Percentiles rank a stretch among this genome's conserved stretches.
phyloP scores from a whole-genome alignment of 2,329 filamentous ascomycete species.

The Macrophomina pseudophaseolina region DNA sequence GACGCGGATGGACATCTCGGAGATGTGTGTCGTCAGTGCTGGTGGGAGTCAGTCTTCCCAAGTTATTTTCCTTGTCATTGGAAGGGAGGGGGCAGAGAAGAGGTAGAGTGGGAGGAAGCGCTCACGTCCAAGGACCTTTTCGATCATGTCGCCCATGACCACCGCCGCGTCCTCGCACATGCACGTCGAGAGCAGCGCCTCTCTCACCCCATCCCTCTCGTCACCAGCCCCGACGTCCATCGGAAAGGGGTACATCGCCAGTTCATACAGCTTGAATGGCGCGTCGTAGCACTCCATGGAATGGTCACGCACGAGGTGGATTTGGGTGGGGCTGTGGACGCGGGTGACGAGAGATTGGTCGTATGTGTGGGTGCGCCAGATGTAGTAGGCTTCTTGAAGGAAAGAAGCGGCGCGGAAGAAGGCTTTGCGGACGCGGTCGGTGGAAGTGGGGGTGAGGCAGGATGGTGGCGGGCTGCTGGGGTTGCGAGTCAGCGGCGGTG shows the following conservation, averaged over 20 bases:
- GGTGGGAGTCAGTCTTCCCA: not conserved
- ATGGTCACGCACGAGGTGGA: not conserved
- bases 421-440: not conserved
- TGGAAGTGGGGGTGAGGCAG: not conserved
- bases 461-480: not conserved
- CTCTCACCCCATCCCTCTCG: not conserved
- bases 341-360: not conserved
- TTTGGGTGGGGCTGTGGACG: not conserved
- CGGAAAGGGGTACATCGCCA: conserved; percentile 3
- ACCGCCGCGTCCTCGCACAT: conserved; percentile 9
- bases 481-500: not conserved
- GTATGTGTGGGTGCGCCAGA: conserved; percentile 5
- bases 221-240: no score
- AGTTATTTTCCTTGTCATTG: not conserved
- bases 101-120: not conserved
- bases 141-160: conserved; percentile 1
- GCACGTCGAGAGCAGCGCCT: not conserved
- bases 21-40: not conserved
- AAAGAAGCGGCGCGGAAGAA: conserved; percentile 10
- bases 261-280: not conserved
- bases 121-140: not conserved
- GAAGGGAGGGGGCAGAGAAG: not conserved
- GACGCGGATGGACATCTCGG: not conserved
- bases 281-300: not conserved
- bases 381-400: not conserved